These are phyloP conservation scores for Tagetes erecta DNA, from an alignment of 129 eudicot species.

Conservation along the genomic window DNA sequence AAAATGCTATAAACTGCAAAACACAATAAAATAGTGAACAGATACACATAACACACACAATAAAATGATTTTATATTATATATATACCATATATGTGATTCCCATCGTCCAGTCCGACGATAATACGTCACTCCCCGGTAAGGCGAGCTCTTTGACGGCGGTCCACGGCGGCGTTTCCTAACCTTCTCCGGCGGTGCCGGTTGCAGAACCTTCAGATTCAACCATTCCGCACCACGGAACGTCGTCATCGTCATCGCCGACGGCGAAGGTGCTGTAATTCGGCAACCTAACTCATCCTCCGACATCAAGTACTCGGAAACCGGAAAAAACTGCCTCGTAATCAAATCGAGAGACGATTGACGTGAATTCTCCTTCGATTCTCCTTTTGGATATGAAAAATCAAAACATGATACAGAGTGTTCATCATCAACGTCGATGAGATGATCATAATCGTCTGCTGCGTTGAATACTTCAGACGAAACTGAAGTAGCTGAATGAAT, in stretches of 20 bases:
- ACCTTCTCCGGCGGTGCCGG: conserved; percentile 39
- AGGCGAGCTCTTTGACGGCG: conserved; percentile 81
- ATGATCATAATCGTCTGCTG: conserved; percentile 36
- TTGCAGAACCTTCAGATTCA: conserved; percentile 53
- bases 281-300: conserved; percentile 34
- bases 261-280: conserved; percentile 24
- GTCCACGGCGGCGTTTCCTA: conserved; percentile 81
- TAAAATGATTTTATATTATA: no score
- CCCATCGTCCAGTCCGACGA: conserved; percentile 96
- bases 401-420: conserved; percentile 17
- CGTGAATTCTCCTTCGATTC: conserved; percentile 22
- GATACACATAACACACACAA: neutral
- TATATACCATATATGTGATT: conserved; percentile 84
- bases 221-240: conserved; percentile 44
- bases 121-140: conserved; percentile 93
- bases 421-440: conserved; percentile 14
- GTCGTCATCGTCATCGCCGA: conserved; percentile 15
- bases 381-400: conserved; percentile 8
- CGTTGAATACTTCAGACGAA: conserved; percentile 45
- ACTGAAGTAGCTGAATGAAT: conserved; percentile 39
- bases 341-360: conserved; percentile 28
- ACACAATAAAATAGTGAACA: neutral
- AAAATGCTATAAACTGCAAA: conserved; percentile 5
- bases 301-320: conserved; percentile 22
- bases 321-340: conserved; percentile 73